These are phyloP conservation scores for Chaetomium cochliodes DNA, from an alignment of 495 filamentous ascomycete species.

Conservation along the genomic window DNA sequence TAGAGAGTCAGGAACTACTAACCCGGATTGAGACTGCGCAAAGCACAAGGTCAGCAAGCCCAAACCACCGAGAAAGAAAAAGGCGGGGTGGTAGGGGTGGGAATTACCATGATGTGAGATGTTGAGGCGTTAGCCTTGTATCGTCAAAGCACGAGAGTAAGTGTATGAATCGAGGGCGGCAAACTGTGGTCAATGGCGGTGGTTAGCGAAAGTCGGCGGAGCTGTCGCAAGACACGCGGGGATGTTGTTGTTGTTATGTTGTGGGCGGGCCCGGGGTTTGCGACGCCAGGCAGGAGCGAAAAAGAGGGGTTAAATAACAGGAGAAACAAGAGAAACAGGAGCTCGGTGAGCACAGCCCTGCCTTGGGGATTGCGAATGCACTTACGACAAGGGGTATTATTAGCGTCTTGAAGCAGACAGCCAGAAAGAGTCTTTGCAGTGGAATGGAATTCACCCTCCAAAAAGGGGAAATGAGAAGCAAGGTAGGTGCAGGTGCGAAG, in stretches of 20 bases:
- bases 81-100: neutral
- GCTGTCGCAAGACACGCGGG: slow-evolving; percentile 4
- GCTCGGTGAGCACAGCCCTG: slow-evolving; percentile 17
- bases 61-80: neutral
- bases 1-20: slow-evolving; percentile 38
- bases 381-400: slow-evolving; percentile 18
- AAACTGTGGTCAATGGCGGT: neutral
- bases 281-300: slow-evolving; percentile 10
- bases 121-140: neutral
- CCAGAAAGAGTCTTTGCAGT: neutral
- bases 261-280: neutral
- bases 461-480: slow-evolving; percentile 1
- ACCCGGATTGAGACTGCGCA: slow-evolving; percentile 66
- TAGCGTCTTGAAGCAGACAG: too few relatives aligned
- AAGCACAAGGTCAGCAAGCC: slow-evolving; percentile 16
- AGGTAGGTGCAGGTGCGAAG: neutral
- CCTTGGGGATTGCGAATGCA: slow-evolving; percentile 9
- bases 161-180: neutral
- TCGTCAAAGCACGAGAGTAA: neutral
- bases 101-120: slow-evolving; percentile 15
- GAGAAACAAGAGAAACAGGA: slow-evolving; percentile 12
- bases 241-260: neutral
- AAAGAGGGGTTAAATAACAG: slow-evolving; percentile 22
- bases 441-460: neutral
- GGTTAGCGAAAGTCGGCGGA: slow-evolving; percentile 8